Conservation (phyloP, 1,139 yeast species). For the Taphrina deformans region DNA sequence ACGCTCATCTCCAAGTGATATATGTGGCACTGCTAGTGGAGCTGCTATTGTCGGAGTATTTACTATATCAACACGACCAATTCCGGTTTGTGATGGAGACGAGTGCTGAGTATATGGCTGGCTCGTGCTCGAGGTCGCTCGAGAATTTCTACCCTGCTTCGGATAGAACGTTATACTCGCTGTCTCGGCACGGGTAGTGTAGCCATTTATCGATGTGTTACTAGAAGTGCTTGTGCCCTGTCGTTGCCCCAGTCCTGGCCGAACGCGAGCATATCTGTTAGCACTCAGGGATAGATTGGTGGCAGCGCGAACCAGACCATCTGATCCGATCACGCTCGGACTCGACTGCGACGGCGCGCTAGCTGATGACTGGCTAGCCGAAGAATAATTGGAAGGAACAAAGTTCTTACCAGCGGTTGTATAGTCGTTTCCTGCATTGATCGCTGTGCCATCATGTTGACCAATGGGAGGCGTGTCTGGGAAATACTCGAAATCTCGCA, state of each 20-base stretch:
- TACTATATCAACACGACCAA: neutral
- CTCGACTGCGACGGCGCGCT: slow-evolving; percentile 1
- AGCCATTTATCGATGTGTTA: neutral
- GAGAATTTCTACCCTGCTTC: slow-evolving; percentile 5
- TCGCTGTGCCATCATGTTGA: neutral
- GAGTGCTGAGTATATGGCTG: neutral
- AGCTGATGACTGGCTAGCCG: slow-evolving; percentile 15
- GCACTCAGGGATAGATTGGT: slow-evolving; percentile 5
- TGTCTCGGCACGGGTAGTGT: neutral
- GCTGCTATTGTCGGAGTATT: neutral
- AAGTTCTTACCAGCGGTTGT: neutral
- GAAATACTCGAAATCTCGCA: slow-evolving; percentile 32
- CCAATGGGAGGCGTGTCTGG: slow-evolving; percentile 28
- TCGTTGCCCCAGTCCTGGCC: slow-evolving; percentile 9
- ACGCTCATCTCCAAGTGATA: slow-evolving; percentile 16
- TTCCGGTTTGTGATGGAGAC: slow-evolving; percentile 1
- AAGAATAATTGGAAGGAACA: slow-evolving; percentile 17
- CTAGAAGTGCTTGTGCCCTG: neutral
- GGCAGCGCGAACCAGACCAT: slow-evolving; percentile 9
- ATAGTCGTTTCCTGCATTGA: neutral
- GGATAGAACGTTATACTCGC: slow-evolving; percentile 3
- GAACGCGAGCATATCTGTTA: neutral
- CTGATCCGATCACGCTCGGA: neutral
- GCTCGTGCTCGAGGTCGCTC: neutral
- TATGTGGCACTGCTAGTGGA: neutral